These are phyloP conservation scores for Smittium mucronatum DNA, from an alignment of 371 early-diverging fungal species.

Conservation along the genomic window DNA sequence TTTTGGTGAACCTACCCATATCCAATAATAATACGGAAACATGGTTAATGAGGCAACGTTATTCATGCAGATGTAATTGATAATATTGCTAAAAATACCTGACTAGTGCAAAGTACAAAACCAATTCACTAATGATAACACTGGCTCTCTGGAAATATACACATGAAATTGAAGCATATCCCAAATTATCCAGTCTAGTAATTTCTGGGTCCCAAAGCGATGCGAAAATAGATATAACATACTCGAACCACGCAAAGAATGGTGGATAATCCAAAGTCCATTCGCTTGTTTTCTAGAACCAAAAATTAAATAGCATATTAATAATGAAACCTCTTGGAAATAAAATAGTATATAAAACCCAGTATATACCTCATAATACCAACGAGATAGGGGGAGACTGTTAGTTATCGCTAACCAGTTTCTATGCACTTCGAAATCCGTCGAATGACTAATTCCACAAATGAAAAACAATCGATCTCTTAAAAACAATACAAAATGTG, in stretches of 20 bases:
- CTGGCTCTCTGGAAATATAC: constrained; percentile 73
- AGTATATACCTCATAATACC: constrained; percentile 73
- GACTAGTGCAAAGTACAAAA: constrained; percentile 52
- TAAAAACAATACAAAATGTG: no score
- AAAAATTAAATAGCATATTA: constrained; percentile 9
- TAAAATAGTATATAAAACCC: not conserved
- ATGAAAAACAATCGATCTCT: no score
- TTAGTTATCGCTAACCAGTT: constrained; percentile 95
- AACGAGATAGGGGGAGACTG: constrained; percentile 58
- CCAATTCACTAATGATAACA: constrained; percentile 67
- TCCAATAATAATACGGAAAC: no score
- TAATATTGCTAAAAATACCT: no score
- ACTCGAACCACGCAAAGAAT: constrained; percentile 95
- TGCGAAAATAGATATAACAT: constrained; percentile 51
- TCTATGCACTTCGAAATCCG: constrained; percentile 97
- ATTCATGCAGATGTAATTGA: no score
- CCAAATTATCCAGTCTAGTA: constrained; percentile 51
- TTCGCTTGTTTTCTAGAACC: constrained; percentile 50
- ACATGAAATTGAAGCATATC: constrained; percentile 50
- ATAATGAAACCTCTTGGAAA: constrained; percentile 23
- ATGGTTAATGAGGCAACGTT: no score
- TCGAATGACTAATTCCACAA: constrained; percentile 51
- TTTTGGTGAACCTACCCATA: no score
- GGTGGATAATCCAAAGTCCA: constrained; percentile 98
- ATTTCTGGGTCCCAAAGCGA: constrained; percentile 56